A percentile compares a stretch with the other conserved stretches of the same genome.
Evolutionary conservation across 805 yeast genomes (phyloP).

Genomic region (Candida sanyiensis): DNA sequence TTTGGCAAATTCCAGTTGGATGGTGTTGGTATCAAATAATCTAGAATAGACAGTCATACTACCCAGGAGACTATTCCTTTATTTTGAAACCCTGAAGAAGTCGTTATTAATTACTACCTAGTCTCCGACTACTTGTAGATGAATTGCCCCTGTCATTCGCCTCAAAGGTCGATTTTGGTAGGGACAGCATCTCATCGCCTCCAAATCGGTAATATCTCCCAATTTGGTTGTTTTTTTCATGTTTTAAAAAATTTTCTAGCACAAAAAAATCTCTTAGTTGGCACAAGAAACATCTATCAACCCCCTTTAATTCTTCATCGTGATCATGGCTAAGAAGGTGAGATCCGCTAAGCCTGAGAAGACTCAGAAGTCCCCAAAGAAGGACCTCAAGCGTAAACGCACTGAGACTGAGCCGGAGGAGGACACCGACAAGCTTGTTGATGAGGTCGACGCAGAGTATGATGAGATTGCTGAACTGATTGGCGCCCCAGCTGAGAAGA

Average conservation of each 20-base stretch:
- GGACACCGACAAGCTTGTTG: slow-evolving; percentile 41
- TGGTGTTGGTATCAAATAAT: slow-evolving; percentile 19
- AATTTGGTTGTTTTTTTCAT: neutral
- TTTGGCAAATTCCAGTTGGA: slow-evolving; percentile 17
- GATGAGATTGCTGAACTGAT: slow-evolving; percentile 52
- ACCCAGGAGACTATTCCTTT: too few species aligned
- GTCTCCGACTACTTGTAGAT: too few species aligned
- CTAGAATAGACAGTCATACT: too few species aligned
- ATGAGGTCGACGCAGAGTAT: slow-evolving; percentile 50
- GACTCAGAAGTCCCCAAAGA: neutral
- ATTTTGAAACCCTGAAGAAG: too few species aligned
- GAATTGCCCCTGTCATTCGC: too few species aligned
- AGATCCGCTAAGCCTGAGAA: neutral
- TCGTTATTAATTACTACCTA: too few species aligned
- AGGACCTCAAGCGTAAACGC: slow-evolving; percentile 23
- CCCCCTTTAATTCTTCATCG: neutral
- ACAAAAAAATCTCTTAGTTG: slow-evolving; percentile 2
- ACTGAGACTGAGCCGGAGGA: slow-evolving; percentile 29
- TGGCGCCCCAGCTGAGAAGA: slow-evolving; percentile 35
- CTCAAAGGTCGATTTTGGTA: slow-evolving; percentile 2
- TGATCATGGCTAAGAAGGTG: slow-evolving; percentile 15
- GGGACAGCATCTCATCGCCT: slow-evolving; percentile 12
- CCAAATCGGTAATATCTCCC: neutral
- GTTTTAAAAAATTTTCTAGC: slow-evolving; percentile 6
- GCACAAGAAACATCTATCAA: neutral